Percentiles rank a stretch among this genome's conserved stretches.
phyloP scores from a whole-genome alignment of 306 rosid species.

The barrel medic (Medicago truncatula) region MtrunA17r5.0-ANR NC_053043.1:48430001-48430500 shows the following conservation, averaged over 20 bases:
- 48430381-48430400: constrained; percentile 89
- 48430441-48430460: constrained; percentile 32
- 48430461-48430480: constrained; percentile 27
- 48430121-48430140: constrained; percentile 93
- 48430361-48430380: constrained; percentile 89
- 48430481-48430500: constrained; percentile 22
- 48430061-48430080: constrained; percentile 86
- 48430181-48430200: constrained; percentile 39
- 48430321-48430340: constrained; percentile 78
- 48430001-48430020: constrained; percentile 54
- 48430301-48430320: constrained; percentile 82
- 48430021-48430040: constrained; percentile 57
- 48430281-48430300: constrained; percentile 76
- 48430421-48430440: constrained; percentile 29
- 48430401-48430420: constrained; percentile 75
- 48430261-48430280: constrained; percentile 74
- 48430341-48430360: constrained; percentile 60
- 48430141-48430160: constrained; percentile 98
- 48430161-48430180: constrained; percentile 60
- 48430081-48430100: constrained; percentile 86
- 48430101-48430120: constrained; percentile 85
- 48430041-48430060: constrained; percentile 64
- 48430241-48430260: constrained; percentile 58
- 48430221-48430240: constrained; percentile 39
- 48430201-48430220: constrained; percentile 32